Evolutionary conservation across 192 early-diverging fungal species (phyloP).

Genomic region (Dispira simplex): DNA sequence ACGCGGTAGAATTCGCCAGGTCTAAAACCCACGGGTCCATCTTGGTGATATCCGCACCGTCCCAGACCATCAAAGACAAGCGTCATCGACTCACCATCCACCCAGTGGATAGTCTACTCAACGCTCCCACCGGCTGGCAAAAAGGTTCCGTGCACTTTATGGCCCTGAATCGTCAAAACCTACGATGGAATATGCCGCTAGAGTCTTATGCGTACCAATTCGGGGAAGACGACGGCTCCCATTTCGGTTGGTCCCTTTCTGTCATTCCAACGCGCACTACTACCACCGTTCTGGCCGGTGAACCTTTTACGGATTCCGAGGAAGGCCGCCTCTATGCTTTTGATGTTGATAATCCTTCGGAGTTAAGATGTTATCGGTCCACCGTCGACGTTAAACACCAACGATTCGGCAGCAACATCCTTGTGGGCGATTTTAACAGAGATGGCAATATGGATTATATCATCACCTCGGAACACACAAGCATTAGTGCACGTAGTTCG

Average conservation of each 20-base stretch:
- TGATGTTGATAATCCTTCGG: not conserved
- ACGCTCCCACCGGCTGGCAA: not conserved
- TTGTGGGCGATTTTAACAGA: not conserved
- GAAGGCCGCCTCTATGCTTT: not conserved
- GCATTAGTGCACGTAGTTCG: not conserved
- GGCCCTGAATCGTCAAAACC: not conserved
- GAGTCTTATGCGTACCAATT: not conserved
- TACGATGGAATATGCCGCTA: not conserved
- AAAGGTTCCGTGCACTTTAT: conserved; percentile 4
- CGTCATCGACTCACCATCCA: not conserved
- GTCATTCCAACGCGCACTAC: not conserved
- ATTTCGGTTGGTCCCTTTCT: not conserved
- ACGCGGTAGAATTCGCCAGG: not conserved
- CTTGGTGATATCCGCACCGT: not conserved
- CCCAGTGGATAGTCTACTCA: not conserved
- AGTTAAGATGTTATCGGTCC: not conserved
- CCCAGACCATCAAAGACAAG: not conserved
- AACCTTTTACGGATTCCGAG: not conserved
- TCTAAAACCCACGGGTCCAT: not conserved
- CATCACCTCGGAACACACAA: not conserved
- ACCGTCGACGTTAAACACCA: not conserved
- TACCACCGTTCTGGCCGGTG: not conserved
- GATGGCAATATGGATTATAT: not conserved
- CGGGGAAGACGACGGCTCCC: not conserved
- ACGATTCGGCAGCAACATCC: not conserved